Percentiles rank a stretch among this genome's conserved stretches.
These are phyloP conservation scores for Trichocladium uniseriatum DNA, from an alignment of 495 filamentous ascomycete genomes.

Conservation along the genomic window DNA sequence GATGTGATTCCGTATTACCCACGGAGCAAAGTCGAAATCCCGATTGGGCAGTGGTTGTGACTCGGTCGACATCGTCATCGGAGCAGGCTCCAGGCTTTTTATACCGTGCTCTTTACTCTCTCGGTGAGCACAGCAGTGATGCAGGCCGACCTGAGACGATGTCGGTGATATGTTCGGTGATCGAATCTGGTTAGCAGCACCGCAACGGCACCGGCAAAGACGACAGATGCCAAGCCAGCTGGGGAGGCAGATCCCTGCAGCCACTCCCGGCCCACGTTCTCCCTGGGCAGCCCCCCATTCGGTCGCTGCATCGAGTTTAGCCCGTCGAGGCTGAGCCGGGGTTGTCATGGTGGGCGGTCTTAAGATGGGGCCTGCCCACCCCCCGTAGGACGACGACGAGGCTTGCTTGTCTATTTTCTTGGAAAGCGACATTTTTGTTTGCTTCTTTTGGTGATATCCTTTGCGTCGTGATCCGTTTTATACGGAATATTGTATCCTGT, in stretches of 20 bases:
- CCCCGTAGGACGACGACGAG: conserved; percentile 1
- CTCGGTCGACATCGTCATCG: too few relatives aligned
- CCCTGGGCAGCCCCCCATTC: conserved; percentile 9
- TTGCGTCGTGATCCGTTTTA: neutral
- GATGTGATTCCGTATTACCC: too few relatives aligned
- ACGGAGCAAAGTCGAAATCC: neutral
- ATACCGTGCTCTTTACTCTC: neutral
- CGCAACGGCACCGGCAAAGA: neutral
- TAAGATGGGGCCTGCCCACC: conserved; percentile 4
- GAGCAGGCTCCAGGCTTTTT: too few relatives aligned
- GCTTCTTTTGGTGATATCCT: neutral
- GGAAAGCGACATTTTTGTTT: neutral
- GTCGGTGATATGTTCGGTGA: neutral
- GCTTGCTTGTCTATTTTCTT: neutral
- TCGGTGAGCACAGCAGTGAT: neutral
- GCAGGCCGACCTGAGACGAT: too few relatives aligned
- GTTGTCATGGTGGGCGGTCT: neutral
- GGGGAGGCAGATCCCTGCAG: neutral
- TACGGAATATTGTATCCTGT: neutral
- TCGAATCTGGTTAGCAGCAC: neutral
- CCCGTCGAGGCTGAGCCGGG: conserved; percentile 16
- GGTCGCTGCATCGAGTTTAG: conserved; percentile 28
- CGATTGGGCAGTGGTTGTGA: neutral
- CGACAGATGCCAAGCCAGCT: neutral
- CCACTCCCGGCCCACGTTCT: neutral